Percentiles rank a stretch among this genome's conserved stretches.
Evolutionary conservation across 768 basidiomycete species (phyloP).

Genomic region (Sarcodon aspratus): DNA sequence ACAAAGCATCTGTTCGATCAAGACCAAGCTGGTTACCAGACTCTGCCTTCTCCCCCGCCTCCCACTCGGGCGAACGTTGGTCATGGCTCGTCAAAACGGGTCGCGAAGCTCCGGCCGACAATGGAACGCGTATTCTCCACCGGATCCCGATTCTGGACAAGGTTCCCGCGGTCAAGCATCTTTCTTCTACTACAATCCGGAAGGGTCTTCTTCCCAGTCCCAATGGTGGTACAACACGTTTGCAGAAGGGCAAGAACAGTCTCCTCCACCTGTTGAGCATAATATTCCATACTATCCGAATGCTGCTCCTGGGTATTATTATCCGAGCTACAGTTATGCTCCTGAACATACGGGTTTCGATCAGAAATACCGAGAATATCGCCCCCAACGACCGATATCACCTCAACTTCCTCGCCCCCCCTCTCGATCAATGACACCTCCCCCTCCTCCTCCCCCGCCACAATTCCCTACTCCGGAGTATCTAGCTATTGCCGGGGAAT

Average conservation of each 20-base stretch:
- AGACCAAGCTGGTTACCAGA: too few relatives aligned
- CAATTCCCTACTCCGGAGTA: conserved; percentile 23
- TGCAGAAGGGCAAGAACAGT: neutral
- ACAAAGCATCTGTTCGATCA: too few relatives aligned
- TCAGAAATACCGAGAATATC: neutral
- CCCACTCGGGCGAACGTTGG: too few relatives aligned
- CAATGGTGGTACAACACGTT: neutral
- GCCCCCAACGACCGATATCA: neutral
- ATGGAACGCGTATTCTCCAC: too few relatives aligned
- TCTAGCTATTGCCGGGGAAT: conserved; percentile 18
- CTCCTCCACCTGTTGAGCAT: neutral
- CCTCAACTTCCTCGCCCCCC: conserved; percentile 1
- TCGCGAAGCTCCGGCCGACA: too few relatives aligned
- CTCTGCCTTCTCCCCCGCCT: too few relatives aligned
- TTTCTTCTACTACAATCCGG: neutral
- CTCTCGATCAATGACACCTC: conserved; percentile 1
- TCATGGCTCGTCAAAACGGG: neutral
- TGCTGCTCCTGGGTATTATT: too few relatives aligned
- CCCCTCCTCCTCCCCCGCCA: conserved; percentile 8
- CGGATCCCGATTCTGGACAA: too few relatives aligned
- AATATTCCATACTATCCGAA: too few relatives aligned
- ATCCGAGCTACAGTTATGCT: neutral
- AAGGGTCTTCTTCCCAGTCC: neutral
- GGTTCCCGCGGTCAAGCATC: neutral
- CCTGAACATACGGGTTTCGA: neutral